A percentile compares a stretch with the other conserved stretches of the same genome.
Evolutionary conservation across 176 grass and related monocot species (phyloP).

Genomic region (Oryza meridionalis): DNA sequence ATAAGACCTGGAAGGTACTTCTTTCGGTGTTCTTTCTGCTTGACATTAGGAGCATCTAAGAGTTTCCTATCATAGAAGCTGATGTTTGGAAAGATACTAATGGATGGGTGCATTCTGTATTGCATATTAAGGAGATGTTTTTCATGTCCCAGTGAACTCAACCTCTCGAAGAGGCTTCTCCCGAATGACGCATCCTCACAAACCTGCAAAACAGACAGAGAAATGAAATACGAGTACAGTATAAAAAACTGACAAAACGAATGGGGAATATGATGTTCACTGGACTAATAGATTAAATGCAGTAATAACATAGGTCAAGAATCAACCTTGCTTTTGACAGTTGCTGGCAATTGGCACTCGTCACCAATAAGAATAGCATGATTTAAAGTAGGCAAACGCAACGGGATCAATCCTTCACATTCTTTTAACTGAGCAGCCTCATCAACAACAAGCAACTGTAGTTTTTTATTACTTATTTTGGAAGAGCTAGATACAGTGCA

Average conservation of each 20-base stretch:
- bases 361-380: conserved; percentile 83
- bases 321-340: conserved; percentile 78
- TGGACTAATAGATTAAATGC: background rate
- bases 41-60: conserved; percentile 69
- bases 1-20: conserved; percentile 58
- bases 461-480: conserved; percentile 46
- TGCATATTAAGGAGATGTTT: conserved; percentile 77
- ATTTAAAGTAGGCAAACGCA: conserved; percentile 52
- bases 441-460: conserved; percentile 72
- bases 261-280: background rate
- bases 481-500: conserved; percentile 66
- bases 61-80: conserved; percentile 74
- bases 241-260: conserved; percentile 29
- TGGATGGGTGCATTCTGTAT: conserved; percentile 86
- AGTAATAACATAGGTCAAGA: conserved; percentile 8
- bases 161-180: conserved; percentile 75
- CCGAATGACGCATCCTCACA: conserved; percentile 62
- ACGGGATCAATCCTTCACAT: conserved; percentile 75
- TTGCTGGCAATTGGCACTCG: conserved; percentile 75
- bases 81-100: conserved; percentile 76
- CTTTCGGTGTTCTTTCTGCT: conserved; percentile 46
- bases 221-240: background rate
- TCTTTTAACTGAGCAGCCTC: conserved; percentile 87
- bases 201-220: conserved; percentile 42
- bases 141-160: conserved; percentile 75